Conservation (phyloP, 2,329 filamentous ascomycete genomes). For the Colletotrichum higginsianum region DNA sequence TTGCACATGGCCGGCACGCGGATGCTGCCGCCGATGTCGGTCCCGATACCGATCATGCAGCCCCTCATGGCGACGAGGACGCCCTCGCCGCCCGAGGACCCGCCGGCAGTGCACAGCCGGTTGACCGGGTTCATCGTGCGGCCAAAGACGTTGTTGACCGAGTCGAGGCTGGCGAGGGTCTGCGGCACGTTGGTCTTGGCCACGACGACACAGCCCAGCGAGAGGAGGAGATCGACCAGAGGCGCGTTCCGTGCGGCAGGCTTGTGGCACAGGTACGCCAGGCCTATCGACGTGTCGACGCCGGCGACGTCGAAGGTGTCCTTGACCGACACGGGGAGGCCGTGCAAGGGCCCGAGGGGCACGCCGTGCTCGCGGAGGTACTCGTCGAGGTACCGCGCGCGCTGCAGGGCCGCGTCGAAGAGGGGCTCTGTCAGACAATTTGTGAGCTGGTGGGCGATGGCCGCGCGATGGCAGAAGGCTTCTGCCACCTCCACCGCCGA, state of each 20-base stretch:
- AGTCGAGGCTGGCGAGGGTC: conserved; percentile 45
- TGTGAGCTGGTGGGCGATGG: conserved; percentile 71
- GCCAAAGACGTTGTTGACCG: conserved; percentile 39
- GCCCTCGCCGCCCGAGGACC: conserved; percentile 37
- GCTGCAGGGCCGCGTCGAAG: conserved; percentile 63
- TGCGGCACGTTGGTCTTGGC: conserved; percentile 48
- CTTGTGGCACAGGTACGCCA: conserved; percentile 51
- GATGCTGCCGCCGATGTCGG: conserved; percentile 39
- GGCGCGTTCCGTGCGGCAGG: conserved; percentile 49
- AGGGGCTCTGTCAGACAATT: conserved; percentile 67
- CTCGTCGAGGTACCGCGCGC: conserved; percentile 63
- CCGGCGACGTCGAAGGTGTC: conserved; percentile 61
- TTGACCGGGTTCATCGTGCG: conserved; percentile 39
- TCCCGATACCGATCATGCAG: conserved; percentile 32
- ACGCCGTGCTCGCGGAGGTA: conserved; percentile 57
- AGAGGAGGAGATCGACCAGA: conserved; percentile 50
- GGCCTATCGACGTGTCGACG: conserved; percentile 62
- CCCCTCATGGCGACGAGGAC: conserved; percentile 34
- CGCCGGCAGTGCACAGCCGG: conserved; percentile 31
- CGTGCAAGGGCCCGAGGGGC: conserved; percentile 72
- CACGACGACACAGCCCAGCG: conserved; percentile 47
- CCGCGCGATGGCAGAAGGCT: conserved; percentile 35
- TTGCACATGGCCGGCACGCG: conserved; percentile 39
- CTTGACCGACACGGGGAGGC: conserved; percentile 69
- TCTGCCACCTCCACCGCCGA: conserved; percentile 17